Conservation (phyloP, 202 grass and related monocot species). For the Cymbopogon flexuosus region DNA sequence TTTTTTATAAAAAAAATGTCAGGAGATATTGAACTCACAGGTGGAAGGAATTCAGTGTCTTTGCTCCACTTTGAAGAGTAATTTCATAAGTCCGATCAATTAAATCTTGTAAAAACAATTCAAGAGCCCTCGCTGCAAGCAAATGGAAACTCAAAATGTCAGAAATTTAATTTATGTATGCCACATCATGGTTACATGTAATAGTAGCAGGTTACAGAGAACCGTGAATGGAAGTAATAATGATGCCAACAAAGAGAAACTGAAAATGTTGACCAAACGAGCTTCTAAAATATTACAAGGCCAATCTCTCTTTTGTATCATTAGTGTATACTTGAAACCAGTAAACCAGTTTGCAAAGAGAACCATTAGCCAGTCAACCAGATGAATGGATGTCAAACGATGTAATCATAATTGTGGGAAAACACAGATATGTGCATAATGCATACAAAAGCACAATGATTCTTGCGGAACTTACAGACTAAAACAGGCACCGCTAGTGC, state of each 20-base stretch:
- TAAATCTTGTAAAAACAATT: conserved; percentile 99
- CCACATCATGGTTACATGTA: conserved; percentile 21
- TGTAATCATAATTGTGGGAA: neutral
- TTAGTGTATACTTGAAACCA: neutral
- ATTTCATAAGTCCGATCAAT: conserved; percentile 89
- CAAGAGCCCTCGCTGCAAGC: conserved; percentile 84
- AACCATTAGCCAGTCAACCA: neutral
- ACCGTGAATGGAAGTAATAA: conserved; percentile 3
- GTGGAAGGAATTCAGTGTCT: conserved; percentile 98
- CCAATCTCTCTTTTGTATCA: neutral
- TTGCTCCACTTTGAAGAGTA: conserved; percentile 95
- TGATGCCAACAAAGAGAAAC: neutral
- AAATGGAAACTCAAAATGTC: conserved; percentile 26
- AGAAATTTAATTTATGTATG: conserved; percentile 16
- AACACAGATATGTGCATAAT: conserved; percentile 11
- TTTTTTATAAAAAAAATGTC: neutral
- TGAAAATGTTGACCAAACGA: conserved; percentile 13
- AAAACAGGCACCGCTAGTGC: conserved; percentile 92
- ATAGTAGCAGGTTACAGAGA: neutral
- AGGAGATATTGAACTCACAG: conserved; percentile 57
- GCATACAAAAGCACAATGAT: conserved; percentile 8
- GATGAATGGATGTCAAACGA: neutral
- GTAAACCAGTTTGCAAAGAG: neutral
- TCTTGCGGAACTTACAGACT: conserved; percentile 69
- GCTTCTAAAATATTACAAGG: neutral